Conservation (phyloP, 208 protist genomes). For the Crithidia brevicula region DNA sequence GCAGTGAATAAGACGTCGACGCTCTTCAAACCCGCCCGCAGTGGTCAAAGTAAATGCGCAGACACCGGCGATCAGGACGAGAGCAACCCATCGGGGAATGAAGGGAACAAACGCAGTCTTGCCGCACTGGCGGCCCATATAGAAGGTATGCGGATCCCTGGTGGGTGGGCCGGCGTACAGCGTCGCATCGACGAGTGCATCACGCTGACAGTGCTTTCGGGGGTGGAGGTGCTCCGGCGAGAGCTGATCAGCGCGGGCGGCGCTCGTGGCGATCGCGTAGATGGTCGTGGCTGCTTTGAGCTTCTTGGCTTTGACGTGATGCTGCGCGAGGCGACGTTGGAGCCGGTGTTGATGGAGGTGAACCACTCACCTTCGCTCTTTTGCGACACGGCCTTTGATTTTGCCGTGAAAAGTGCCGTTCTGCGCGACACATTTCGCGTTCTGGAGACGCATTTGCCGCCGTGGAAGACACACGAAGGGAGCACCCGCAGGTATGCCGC, state of each 20-base stretch:
- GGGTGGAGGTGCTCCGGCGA: conserved; percentile 68
- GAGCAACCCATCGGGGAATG: too few species aligned
- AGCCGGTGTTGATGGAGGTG: conserved; percentile 88
- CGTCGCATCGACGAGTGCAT: conserved; percentile 71
- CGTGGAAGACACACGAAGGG: conserved; percentile 14
- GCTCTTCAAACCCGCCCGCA: conserved; percentile 26
- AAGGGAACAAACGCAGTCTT: conserved; percentile 26
- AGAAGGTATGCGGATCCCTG: conserved; percentile 4
- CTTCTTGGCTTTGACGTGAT: conserved; percentile 92
- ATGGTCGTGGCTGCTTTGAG: conserved; percentile 82
- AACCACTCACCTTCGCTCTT: conserved; percentile 92
- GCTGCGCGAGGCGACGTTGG: conserved; percentile 47
- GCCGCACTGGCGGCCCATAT: conserved; percentile 34
- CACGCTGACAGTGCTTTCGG: conserved; percentile 87
- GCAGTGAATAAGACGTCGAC: conserved; percentile 74
- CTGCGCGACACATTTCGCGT: conserved; percentile 72
- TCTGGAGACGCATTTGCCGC: conserved; percentile 50
- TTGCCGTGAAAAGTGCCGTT: conserved; percentile 75
- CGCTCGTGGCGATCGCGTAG: conserved; percentile 43
- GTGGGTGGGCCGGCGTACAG: conserved; percentile 57
- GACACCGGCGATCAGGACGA: too few species aligned
- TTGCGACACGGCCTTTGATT: conserved; percentile 84
- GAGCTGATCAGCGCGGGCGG: conserved; percentile 73
- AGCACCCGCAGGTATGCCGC: conserved; percentile 6
- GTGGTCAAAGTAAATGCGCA: too few species aligned